Base-by-base conservation (phyloP, 768 basidiomycete species). In the Mycena latifolia region DNA sequence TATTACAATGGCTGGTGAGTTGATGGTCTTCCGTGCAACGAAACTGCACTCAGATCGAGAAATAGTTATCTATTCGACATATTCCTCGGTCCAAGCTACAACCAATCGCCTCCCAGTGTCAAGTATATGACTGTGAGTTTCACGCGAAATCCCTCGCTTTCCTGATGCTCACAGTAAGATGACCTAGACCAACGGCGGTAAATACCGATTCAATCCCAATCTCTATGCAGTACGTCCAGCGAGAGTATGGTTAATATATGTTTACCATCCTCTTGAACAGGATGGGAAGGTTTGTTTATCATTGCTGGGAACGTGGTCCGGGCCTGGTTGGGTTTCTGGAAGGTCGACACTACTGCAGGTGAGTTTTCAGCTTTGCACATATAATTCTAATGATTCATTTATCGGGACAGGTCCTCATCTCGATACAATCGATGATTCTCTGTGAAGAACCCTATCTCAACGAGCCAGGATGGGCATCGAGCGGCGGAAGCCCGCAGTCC, bases 261-360 rank as follows among this genome's bases (percentile, higher is more conserved):
- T n/a, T n/a, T n/a, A n/a, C n/a, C n/a, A n/a, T 53, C 29, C 52
- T 22, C 65, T 65, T 33, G 18, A 47, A 33, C 50, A 65, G 90
- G 94, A 96, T 73, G 94, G 95, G 52, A 98, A 98, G 84, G 96
- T 98, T 18, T 98, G 96, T 77, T 79, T 97, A 37, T 95, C 93
- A 27, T 81, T 98, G 20, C 84, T 98, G 25, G 96, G 96, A 31
- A 98, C 96, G 15, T 98, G 96, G 96, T 76, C 81, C 20, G 96
- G 96, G 1, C 96, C 96, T 25, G 96, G 96, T 25, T 98, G 96
- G 96, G 85, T 96, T 47, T 74, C 94, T 3, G 96, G 96, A 25
- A 92, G 89, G 75, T 96, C 94, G 9, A 98, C 96, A 7, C 79
- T 98, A 53, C 84, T 97, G 5, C 96, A 97, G 82, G 93, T 88